Evolutionary conservation across 2,329 filamentous ascomycete species (phyloP).

Genomic region (Epichloe gansuensis): DNA sequence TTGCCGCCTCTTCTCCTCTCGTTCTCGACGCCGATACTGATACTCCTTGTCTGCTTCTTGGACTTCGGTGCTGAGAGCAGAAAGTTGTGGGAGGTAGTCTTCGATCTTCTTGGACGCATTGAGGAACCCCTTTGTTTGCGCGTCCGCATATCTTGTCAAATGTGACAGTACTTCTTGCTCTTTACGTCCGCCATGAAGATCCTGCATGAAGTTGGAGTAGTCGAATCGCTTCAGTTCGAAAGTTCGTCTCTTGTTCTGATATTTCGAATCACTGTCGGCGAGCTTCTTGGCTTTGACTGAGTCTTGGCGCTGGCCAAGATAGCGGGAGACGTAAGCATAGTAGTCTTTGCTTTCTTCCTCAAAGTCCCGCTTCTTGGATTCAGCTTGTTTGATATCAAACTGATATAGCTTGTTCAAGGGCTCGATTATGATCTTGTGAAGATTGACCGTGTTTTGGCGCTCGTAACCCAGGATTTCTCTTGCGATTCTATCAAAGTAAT

Average conservation of each 20-base stretch:
- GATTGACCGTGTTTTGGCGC: constrained; percentile 65
- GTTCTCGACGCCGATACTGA: constrained; percentile 84
- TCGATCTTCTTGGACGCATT: constrained; percentile 78
- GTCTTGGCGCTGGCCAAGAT: constrained; percentile 92
- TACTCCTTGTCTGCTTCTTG: constrained; percentile 91
- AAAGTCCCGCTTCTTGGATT: constrained; percentile 93
- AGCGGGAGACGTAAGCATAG: constrained; percentile 87
- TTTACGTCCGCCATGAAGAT: constrained; percentile 96
- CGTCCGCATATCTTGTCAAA: constrained; percentile 84
- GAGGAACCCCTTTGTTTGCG: constrained; percentile 74
- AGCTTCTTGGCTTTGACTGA: constrained; percentile 96
- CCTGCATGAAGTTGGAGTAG: constrained; percentile 98
- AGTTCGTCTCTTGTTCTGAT: constrained; percentile 81
- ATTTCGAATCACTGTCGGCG: constrained; percentile 88
- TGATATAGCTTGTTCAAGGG: constrained; percentile 86
- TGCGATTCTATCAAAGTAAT: constrained; percentile 96
- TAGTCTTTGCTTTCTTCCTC: constrained; percentile 98
- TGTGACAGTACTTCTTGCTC: constrained; percentile 94
- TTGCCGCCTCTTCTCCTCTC: constrained; percentile 83
- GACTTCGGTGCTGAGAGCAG: constrained; percentile 82
- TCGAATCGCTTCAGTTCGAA: constrained; percentile 98
- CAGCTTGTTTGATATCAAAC: constrained; percentile 93
- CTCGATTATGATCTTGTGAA: constrained; percentile 91
- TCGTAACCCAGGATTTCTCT: constrained; percentile 83
- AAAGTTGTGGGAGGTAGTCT: constrained; percentile 72